Conservation (phyloP, 306 rosid species). For the Dryas drummondii region DNA sequence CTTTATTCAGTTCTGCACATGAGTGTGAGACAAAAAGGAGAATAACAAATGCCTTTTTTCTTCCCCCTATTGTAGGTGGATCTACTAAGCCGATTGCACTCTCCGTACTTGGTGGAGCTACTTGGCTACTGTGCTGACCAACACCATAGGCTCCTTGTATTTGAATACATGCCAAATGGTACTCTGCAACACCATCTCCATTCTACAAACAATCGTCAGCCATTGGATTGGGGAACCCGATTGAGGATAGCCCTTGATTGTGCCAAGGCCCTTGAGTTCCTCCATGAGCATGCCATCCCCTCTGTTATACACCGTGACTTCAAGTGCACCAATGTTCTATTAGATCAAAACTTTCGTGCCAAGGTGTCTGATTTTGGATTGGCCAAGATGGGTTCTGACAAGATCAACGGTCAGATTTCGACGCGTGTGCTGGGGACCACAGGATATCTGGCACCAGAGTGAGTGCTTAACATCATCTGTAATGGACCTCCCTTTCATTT, state of each 20-base stretch:
- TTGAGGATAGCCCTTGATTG: conserved; percentile 97
- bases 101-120: conserved; percentile 77
- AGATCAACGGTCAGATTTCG: conserved; percentile 78
- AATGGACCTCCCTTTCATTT: conserved; percentile 26
- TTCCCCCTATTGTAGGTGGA: conserved; percentile 63
- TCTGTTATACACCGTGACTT: conserved; percentile 91
- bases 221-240: conserved; percentile 87
- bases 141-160: conserved; percentile 75
- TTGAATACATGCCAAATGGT: conserved; percentile 74
- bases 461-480: conserved; percentile 42
- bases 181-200: conserved; percentile 78
- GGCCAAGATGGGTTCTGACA: conserved; percentile 89
- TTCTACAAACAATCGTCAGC: conserved; percentile 34
- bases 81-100: conserved; percentile 70
- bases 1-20: conserved; percentile 43
- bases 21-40: conserved; percentile 21
- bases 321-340: conserved; percentile 67
- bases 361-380: conserved; percentile 82
- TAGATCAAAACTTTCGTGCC: conserved; percentile 78
- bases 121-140: conserved; percentile 98
- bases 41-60: conserved; percentile 15
- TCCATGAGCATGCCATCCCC: conserved; percentile 75
- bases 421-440: conserved; percentile 92
- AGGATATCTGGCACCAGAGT: conserved; percentile 98
- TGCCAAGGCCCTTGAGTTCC: conserved; percentile 81